phyloP scores from a whole-genome alignment of 768 basidiomycete genomes.

The Butyriboletus loyo region DNA sequence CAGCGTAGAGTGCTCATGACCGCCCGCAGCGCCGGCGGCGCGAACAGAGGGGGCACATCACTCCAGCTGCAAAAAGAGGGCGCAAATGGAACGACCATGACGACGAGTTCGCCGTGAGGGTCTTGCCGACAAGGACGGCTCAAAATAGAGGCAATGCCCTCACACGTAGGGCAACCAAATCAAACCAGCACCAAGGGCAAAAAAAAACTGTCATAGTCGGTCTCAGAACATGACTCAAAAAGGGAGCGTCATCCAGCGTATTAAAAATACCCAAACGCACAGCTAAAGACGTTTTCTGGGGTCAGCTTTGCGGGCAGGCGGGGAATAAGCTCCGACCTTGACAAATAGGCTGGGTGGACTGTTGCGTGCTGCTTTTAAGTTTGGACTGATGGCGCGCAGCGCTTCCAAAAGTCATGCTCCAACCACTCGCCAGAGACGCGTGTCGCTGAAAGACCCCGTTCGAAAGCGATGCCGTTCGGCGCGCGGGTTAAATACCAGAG shows the following conservation, averaged over 20 bases:
- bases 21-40: constrained; percentile 3
- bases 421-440: constrained; percentile 54
- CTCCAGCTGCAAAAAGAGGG: constrained; percentile 4
- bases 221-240: constrained; percentile 5
- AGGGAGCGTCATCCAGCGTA: constrained; percentile 4
- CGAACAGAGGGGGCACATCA: constrained; percentile 4
- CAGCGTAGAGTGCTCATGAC: constrained; percentile 1
- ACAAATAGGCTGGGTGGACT: constrained; percentile 9
- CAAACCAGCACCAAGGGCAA: constrained; percentile 3
- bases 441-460: constrained; percentile 38
- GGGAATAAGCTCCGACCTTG: constrained; percentile 21
- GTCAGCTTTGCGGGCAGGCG: constrained; percentile 12
- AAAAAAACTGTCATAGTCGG: not conserved
- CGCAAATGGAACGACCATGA: constrained; percentile 11
- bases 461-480: constrained; percentile 29
- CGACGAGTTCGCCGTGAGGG: constrained; percentile 10
- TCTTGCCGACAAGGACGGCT: not conserved
- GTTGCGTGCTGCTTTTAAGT: constrained; percentile 12
- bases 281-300: constrained; percentile 10
- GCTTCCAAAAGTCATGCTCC: constrained; percentile 58
- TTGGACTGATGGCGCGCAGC: constrained; percentile 10
- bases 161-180: not conserved
- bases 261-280: constrained; percentile 20
- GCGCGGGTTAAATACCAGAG: constrained; percentile 57
- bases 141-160: constrained; percentile 4